A percentile compares a stretch with the other conserved stretches of the same genome.
phyloP scores from a whole-genome alignment of 2,329 filamentous ascomycete species.

The Lizonia empirigonia region DNA sequence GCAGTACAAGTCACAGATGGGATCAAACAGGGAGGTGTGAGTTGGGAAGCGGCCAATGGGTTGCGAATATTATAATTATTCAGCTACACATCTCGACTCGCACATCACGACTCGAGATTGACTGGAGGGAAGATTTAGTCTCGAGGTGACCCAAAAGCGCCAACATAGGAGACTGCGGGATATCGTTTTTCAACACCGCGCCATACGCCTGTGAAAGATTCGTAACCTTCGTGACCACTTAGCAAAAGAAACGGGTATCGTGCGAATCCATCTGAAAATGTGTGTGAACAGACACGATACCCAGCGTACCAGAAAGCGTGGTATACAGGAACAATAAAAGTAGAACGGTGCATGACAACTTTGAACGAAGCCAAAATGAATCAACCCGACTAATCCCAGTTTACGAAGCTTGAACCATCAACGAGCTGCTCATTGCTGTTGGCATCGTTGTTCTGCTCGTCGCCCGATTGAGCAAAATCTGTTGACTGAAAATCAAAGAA shows the following conservation, averaged over 20 bases:
- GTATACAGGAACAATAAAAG: conserved; percentile 1
- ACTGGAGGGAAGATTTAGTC: conserved; percentile 17
- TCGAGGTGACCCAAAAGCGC: conserved; percentile 22
- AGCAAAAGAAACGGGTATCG: conserved; percentile 7
- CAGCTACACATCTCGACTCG: conserved; percentile 16
- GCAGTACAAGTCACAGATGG: neutral
- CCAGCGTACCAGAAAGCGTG: conserved; percentile 4
- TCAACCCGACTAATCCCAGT: conserved; percentile 27
- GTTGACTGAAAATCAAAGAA: conserved; percentile 31
- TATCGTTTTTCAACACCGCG: conserved; percentile 7
- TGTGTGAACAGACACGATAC: conserved; percentile 10
- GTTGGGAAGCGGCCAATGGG: neutral
- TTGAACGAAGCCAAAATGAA: neutral
- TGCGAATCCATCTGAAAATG: conserved; percentile 9
- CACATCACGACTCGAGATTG: conserved; percentile 5
- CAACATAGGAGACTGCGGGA: conserved; percentile 11
- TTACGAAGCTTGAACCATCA: conserved; percentile 30
- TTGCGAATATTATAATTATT: conserved; percentile 27
- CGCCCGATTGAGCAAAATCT: conserved; percentile 21
- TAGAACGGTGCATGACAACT: neutral
- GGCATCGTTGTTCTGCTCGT: conserved; percentile 25
- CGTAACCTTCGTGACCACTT: conserved; percentile 11
- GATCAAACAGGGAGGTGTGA: neutral
- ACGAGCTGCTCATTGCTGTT: conserved; percentile 21
- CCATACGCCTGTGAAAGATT: conserved; percentile 12